Percentiles rank a stretch among this genome's conserved stretches.
Evolutionary conservation across 345 rosid species (phyloP).

Genomic region (Erodium maritimum): DNA sequence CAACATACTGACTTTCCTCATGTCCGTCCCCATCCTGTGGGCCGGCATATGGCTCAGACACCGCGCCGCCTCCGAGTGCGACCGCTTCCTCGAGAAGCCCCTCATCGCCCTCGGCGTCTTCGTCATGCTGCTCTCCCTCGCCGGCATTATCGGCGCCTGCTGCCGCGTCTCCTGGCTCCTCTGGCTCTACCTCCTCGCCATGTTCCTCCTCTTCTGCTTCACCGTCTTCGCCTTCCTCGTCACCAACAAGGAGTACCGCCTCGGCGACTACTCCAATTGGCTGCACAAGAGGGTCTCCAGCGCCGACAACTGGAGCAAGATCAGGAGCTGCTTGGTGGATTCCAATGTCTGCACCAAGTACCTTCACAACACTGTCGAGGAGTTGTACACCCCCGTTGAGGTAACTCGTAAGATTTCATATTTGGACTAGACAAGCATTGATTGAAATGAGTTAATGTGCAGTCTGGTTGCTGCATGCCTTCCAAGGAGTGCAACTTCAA

Average conservation of each 20-base stretch:
- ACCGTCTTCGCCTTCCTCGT: slow-evolving; percentile 21
- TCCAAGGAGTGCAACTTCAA: slow-evolving; percentile 57
- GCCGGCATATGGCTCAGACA: slow-evolving; percentile 12
- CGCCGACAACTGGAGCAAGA: slow-evolving; percentile 18
- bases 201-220: slow-evolving; percentile 21
- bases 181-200: slow-evolving; percentile 16
- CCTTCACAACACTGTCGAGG: neutral
- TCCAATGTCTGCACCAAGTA: slow-evolving; percentile 13
- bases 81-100: slow-evolving; percentile 15
- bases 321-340: slow-evolving; percentile 19
- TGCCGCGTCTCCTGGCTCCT: slow-evolving; percentile 17
- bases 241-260: slow-evolving; percentile 16
- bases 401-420: no score
- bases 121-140: slow-evolving; percentile 15
- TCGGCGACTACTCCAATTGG: slow-evolving; percentile 21
- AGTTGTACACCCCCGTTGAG: slow-evolving; percentile 7
- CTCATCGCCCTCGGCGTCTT: slow-evolving; percentile 15
- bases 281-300: slow-evolving; percentile 13
- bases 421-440: no score
- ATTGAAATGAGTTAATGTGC: no score
- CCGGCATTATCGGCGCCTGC: slow-evolving; percentile 21
- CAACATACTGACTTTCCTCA: slow-evolving; percentile 11
- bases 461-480: slow-evolving; percentile 97
- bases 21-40: slow-evolving; percentile 12
- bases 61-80: slow-evolving; percentile 14